Evolutionary conservation across 2,329 filamentous ascomycete species (phyloP).

Genomic region (Aspergillus texensis): DNA sequence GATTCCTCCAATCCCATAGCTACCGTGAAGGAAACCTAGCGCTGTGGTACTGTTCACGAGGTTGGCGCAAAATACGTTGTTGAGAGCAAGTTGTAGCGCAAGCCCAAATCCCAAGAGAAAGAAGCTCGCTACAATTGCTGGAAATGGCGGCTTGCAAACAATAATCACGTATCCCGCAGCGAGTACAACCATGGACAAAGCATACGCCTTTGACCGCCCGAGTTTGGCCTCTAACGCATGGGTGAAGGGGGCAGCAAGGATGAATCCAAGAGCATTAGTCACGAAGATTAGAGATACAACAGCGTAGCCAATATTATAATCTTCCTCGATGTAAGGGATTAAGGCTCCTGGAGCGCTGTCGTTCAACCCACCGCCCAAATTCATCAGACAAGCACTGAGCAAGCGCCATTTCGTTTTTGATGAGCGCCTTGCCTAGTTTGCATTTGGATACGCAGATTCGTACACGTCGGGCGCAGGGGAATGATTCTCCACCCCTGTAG

Average conservation of each 20-base stretch:
- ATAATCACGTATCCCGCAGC: constrained; percentile 66
- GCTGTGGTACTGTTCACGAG: constrained; percentile 55
- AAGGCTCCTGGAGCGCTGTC: constrained; percentile 67
- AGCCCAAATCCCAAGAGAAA: constrained; percentile 59
- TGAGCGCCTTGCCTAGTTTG: not conserved
- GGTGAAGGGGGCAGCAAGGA: constrained; percentile 70
- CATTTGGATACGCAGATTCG: constrained; percentile 31
- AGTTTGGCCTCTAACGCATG: constrained; percentile 64
- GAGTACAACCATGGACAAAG: constrained; percentile 61
- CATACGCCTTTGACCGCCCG: constrained; percentile 67
- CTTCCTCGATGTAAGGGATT: constrained; percentile 77
- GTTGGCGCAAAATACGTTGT: constrained; percentile 60
- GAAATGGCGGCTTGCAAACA: constrained; percentile 69
- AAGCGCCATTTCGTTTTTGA: constrained; percentile 69
- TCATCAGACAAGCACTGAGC: constrained; percentile 64
- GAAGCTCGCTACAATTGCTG: constrained; percentile 67
- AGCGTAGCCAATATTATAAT: constrained; percentile 54
- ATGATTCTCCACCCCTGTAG: constrained; percentile 31
- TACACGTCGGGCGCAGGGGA: constrained; percentile 17
- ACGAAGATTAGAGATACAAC: constrained; percentile 82
- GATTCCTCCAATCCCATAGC: constrained; percentile 62
- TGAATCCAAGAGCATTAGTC: constrained; percentile 74
- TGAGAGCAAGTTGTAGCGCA: constrained; percentile 56
- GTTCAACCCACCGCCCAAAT: constrained; percentile 56
- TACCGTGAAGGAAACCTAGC: constrained; percentile 43